These are phyloP conservation scores for Bassia scoparia DNA, from an alignment of 148 eudicot species.

Conservation along the genomic window DNA sequence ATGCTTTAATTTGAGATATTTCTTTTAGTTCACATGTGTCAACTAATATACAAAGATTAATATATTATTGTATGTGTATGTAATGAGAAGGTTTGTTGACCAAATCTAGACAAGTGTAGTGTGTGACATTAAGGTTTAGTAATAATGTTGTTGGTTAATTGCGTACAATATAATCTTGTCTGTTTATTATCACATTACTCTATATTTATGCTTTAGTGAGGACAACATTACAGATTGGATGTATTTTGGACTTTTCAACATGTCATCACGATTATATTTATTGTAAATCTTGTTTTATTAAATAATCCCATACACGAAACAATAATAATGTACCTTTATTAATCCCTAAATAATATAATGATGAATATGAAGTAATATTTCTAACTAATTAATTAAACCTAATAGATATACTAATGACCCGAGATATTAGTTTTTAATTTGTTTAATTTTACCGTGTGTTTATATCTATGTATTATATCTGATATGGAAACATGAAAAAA, in stretches of 20 bases:
- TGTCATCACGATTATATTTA: background rate
- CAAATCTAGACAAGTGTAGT: conserved; percentile 23
- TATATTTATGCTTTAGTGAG: background rate
- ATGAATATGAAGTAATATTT: too few relatives aligned
- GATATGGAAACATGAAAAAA: too few relatives aligned
- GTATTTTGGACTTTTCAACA: conserved; percentile 10
- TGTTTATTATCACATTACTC: conserved; percentile 3
- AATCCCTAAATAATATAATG: too few relatives aligned
- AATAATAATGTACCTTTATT: too few relatives aligned
- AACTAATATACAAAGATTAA: background rate
- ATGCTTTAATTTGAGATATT: background rate
- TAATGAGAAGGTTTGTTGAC: background rate
- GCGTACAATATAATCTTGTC: conserved; percentile 9
- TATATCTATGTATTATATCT: too few relatives aligned
- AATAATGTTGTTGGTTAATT: conserved; percentile 5
- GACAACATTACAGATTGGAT: conserved; percentile 20
- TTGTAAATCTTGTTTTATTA: too few relatives aligned
- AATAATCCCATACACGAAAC: too few relatives aligned
- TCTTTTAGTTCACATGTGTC: conserved; percentile 19
- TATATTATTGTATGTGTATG: background rate
- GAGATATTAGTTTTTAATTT: too few relatives aligned
- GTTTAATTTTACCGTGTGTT: too few relatives aligned
- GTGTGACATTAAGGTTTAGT: conserved; percentile 17
- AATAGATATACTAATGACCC: too few relatives aligned
- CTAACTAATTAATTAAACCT: too few relatives aligned